Evolutionary conservation across 306 rosid species (phyloP).

Genomic region (Cucumis melo): DNA sequence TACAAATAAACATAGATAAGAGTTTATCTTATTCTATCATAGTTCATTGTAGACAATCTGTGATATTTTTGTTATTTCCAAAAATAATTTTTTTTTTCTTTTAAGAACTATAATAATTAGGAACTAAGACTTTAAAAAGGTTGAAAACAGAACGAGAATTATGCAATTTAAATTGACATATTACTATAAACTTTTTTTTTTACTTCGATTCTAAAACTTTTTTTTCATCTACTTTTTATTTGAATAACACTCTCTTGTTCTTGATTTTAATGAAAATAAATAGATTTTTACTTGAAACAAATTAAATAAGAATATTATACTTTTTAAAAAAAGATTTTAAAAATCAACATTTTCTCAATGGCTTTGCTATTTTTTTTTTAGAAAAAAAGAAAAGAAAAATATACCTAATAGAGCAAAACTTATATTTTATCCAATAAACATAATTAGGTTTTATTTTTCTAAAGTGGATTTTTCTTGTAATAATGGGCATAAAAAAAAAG

Average conservation of each 20-base stretch:
- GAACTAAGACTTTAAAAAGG: no score
- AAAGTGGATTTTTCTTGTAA: neutral
- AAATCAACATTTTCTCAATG: no score
- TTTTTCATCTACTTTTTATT: neutral
- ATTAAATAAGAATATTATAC: neutral
- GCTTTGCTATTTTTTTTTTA: neutral
- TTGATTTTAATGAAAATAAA: neutral
- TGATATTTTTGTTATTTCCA: no score
- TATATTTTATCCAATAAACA: no score
- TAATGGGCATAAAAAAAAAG: neutral
- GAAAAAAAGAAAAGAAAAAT: neutral
- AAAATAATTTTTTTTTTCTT: no score
- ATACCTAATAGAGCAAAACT: no score
- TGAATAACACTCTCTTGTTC: neutral
- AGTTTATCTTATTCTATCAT: no score
- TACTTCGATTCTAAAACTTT: neutral
- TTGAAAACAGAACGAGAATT: neutral
- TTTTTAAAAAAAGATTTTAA: no score
- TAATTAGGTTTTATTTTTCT: neutral
- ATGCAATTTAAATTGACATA: neutral
- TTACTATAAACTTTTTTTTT: neutral
- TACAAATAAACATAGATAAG: no score
- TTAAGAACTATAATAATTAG: no score
- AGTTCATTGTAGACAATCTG: no score
- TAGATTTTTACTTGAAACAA: neutral